Conservation (phyloP, 2,329 filamentous ascomycete species). For the Fusarium pseudonygamai region DNA sequence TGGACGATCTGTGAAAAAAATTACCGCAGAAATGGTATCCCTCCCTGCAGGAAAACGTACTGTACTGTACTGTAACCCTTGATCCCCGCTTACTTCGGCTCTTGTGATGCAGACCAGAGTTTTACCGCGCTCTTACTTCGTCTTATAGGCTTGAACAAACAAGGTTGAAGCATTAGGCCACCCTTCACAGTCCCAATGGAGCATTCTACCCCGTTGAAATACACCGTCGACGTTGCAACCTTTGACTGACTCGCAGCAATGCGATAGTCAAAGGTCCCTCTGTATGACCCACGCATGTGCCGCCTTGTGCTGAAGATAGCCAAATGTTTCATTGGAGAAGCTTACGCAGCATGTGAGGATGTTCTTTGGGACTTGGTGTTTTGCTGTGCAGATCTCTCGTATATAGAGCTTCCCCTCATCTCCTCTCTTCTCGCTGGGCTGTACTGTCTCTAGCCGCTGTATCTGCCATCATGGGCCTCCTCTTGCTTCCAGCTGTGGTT, state of each 20-base stretch:
- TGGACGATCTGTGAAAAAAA: conserved; percentile 3
- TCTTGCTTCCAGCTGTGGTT: conserved; percentile 18
- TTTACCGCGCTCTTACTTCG: conserved; percentile 1
- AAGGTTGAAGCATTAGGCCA: neutral
- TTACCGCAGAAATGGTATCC: conserved; percentile 3
- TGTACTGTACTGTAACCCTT: neutral
- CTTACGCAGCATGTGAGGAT: conserved; percentile 11
- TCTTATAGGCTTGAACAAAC: neutral
- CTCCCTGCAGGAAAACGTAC: neutral
- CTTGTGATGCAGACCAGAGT: neutral
- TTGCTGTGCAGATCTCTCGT: neutral
- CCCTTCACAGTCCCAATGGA: conserved; percentile 7
- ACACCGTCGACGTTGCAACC: conserved; percentile 3
- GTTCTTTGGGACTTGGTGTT: neutral
- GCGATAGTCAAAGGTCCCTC: neutral
- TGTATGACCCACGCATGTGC: neutral
- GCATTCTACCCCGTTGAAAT: neutral
- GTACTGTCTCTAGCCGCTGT: neutral
- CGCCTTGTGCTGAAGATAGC: neutral
- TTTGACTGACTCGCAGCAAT: conserved; percentile 20
- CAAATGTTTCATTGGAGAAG: conserved; percentile 13
- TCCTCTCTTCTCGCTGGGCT: neutral
- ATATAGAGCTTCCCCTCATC: conserved; percentile 12
- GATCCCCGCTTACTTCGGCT: neutral
- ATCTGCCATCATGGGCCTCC: conserved; percentile 8